A percentile compares a stretch with the other conserved stretches of the same genome.
These are phyloP conservation scores for Aspergillus clavatus DNA, from an alignment of 2,329 filamentous ascomycete genomes.

Conservation along the genomic window DNA sequence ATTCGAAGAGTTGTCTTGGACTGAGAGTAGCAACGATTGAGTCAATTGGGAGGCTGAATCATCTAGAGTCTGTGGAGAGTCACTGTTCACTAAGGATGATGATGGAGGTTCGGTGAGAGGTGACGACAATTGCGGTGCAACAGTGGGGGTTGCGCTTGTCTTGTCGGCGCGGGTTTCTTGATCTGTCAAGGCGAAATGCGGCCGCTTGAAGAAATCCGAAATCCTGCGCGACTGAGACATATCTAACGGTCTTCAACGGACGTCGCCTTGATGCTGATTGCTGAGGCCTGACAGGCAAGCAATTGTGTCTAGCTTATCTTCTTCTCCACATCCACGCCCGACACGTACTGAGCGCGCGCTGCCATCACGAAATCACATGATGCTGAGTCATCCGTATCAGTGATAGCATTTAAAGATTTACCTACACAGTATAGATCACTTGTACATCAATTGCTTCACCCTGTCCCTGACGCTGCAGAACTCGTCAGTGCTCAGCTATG, in stretches of 20 bases:
- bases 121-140: constrained; percentile 23
- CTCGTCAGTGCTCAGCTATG: no score
- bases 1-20: constrained; percentile 7
- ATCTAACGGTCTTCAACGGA: constrained; percentile 5
- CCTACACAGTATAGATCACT: no score
- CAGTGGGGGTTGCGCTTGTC: constrained; percentile 11
- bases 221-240: constrained; percentile 34
- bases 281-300: constrained; percentile 1
- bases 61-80: constrained; percentile 15
- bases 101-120: constrained; percentile 24
- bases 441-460: no score
- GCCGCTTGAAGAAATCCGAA: constrained; percentile 46
- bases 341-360: constrained; percentile 5
- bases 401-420: no score
- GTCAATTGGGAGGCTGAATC: constrained; percentile 13
- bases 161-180: constrained; percentile 3
- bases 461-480: no score
- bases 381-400: not conserved
- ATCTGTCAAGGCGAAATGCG: constrained; percentile 12
- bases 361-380: constrained; percentile 20
- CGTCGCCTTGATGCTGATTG: constrained; percentile 2
- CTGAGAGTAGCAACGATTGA: constrained; percentile 11
- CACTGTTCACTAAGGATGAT: constrained; percentile 15
- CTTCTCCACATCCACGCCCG: constrained; percentile 3
- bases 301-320: not conserved